These are phyloP conservation scores for Chalara sp. DNA, from an alignment of 2,329 filamentous ascomycete species.

Conservation along the genomic window DNA sequence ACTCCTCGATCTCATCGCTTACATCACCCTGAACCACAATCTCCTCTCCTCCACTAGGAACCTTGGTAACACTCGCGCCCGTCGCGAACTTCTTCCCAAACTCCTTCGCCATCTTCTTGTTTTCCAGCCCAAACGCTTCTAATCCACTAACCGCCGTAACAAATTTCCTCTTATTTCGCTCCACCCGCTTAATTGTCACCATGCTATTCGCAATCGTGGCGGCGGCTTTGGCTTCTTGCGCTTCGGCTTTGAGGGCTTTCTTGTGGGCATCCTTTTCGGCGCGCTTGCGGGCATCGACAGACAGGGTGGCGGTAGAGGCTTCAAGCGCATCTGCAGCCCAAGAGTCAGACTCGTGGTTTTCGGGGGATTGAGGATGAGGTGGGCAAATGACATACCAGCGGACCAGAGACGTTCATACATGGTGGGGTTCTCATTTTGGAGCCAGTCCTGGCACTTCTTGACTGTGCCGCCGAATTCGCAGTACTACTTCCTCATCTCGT, in stretches of 20 bases:
- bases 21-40: slow-evolving; percentile 98
- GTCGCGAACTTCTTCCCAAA: slow-evolving; percentile 99
- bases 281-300: slow-evolving; percentile 85
- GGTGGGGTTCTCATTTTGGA: slow-evolving; percentile 64
- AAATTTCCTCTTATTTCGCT: slow-evolving; percentile 96
- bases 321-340: slow-evolving; percentile 61
- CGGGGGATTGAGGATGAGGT: background rate
- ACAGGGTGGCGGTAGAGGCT: slow-evolving; percentile 78
- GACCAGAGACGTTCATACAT: slow-evolving; percentile 82
- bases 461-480: slow-evolving; percentile 97
- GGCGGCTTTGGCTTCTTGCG: slow-evolving; percentile 74
- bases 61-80: slow-evolving; percentile 85
- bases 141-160: slow-evolving; percentile 89
- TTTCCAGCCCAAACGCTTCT: slow-evolving; percentile 82
- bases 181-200: slow-evolving; percentile 90
- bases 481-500: slow-evolving; percentile 56
- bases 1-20: slow-evolving; percentile 89
- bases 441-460: slow-evolving; percentile 97
- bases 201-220: slow-evolving; percentile 73
- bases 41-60: slow-evolving; percentile 79
- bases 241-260: slow-evolving; percentile 90
- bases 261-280: slow-evolving; percentile 95
- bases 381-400: slow-evolving; percentile 51
- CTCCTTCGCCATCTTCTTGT: slow-evolving; percentile 96
- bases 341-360: background rate